phyloP scores from a whole-genome alignment of 1,284 basidiomycete species.

The Fomitopsis betulina region DNA sequence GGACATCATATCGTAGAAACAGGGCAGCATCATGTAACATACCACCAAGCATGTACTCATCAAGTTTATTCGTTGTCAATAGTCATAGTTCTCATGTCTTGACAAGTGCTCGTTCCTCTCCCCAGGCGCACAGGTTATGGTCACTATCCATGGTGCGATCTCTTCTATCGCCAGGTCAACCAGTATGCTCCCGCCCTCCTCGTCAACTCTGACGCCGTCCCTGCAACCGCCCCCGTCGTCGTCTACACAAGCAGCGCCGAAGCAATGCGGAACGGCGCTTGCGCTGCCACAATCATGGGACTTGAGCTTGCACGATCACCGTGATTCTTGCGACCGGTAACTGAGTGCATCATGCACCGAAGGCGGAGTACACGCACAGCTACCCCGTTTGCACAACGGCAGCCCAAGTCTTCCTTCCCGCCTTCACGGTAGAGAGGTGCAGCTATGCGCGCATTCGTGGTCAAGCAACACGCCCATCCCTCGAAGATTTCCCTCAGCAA shows the following conservation, averaged over 20 bases:
- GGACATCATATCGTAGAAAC: constrained; percentile 4
- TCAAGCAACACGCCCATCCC: constrained; percentile 72
- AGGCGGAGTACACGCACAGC: background rate
- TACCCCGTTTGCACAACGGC: background rate
- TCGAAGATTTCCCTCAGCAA: constrained; percentile 56
- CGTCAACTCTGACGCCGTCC: too few relatives aligned
- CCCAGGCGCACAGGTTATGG: too few relatives aligned
- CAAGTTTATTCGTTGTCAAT: background rate
- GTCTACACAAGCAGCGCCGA: too few relatives aligned
- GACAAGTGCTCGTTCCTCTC: background rate
- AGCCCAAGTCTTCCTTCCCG: background rate
- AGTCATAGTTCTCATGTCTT: background rate
- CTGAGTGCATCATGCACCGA: background rate
- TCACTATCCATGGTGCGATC: too few relatives aligned
- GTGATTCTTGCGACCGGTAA: background rate
- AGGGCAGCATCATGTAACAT: constrained; percentile 8
- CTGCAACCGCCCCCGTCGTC: too few relatives aligned
- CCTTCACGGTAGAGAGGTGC: background rate
- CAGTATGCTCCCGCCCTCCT: too few relatives aligned
- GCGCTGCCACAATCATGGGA: background rate
- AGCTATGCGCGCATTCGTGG: constrained; percentile 76
- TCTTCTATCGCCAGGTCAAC: too few relatives aligned
- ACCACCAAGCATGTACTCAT: background rate
- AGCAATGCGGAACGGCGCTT: too few relatives aligned
- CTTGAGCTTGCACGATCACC: background rate